Percentiles rank a stretch among this genome's conserved stretches.
Conservation (phyloP, 495 filamentous ascomycete species). For the Penicillium manginii region DNA sequence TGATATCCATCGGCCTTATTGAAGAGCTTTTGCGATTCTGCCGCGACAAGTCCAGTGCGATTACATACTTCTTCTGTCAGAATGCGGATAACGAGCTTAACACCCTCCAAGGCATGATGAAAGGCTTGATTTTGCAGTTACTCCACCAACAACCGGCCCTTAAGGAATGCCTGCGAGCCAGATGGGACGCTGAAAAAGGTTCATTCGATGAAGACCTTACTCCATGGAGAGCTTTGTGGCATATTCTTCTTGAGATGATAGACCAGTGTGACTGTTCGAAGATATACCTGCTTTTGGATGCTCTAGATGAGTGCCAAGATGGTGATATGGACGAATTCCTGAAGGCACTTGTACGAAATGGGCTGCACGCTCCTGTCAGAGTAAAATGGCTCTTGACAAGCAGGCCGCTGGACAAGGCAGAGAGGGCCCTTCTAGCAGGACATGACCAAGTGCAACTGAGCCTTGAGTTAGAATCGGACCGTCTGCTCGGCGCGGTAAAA, state of each 20-base stretch:
- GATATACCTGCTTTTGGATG: constrained; percentile 22
- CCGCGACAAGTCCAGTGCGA: neutral
- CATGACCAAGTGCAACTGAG: constrained; percentile 15
- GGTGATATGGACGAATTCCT: constrained; percentile 36
- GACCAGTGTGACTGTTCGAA: constrained; percentile 3
- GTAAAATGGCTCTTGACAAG: constrained; percentile 36
- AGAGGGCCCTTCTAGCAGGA: constrained; percentile 15
- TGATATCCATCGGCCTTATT: constrained; percentile 44
- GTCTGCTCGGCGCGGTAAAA: constrained; percentile 18
- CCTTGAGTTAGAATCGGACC: constrained; percentile 24
- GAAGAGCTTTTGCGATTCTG: constrained; percentile 22
- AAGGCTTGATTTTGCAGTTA: constrained; percentile 43
- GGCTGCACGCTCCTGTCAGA: constrained; percentile 12
- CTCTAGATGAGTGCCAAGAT: constrained; percentile 24
- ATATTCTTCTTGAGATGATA: constrained; percentile 34
- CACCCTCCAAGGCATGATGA: constrained; percentile 40
- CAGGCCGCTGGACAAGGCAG: constrained; percentile 24
- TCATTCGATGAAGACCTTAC: constrained; percentile 7
- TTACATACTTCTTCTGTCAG: constrained; percentile 55
- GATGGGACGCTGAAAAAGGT: constrained; percentile 7
- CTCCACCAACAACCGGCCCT: constrained; percentile 30
- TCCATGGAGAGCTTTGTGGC: constrained; percentile 20
- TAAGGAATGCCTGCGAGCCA: constrained; percentile 28
- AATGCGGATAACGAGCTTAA: constrained; percentile 38
- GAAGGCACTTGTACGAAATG: constrained; percentile 27